Evolutionary conservation across 495 filamentous ascomycete species (phyloP).

Genomic region (Cercophora samala): DNA sequence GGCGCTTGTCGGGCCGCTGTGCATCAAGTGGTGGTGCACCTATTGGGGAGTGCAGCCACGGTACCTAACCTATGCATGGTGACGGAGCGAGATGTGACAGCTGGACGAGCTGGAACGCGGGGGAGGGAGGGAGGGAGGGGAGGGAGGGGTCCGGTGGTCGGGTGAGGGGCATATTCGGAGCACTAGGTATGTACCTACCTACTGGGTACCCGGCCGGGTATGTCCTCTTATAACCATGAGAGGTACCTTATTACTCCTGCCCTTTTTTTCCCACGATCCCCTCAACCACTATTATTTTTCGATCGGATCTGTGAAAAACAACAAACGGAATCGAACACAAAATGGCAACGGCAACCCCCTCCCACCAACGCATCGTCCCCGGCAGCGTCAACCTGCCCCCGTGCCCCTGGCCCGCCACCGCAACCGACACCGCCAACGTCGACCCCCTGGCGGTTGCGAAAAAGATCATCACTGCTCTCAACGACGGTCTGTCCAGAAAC

Average conservation of each 20-base stretch:
- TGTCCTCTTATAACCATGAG: too few species aligned
- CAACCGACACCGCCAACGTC: conserved; percentile 26
- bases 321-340: too few species aligned
- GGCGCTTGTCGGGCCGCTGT: not conserved
- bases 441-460: too few species aligned
- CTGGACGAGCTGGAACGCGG: not conserved
- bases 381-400: conserved; percentile 55
- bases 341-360: conserved; percentile 20
- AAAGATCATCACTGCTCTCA: too few species aligned
- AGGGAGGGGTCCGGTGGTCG: not conserved
- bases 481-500: conserved; percentile 24
- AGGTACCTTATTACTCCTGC: too few species aligned
- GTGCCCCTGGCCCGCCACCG: conserved; percentile 39
- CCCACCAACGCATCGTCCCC: conserved; percentile 55
- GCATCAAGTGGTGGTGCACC: not conserved
- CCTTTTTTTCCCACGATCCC: too few species aligned
- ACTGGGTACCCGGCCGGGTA: too few species aligned
- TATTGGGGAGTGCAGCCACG: not conserved
- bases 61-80: not conserved
- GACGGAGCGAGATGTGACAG: not conserved
- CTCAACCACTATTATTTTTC: too few species aligned
- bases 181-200: too few species aligned
- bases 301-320: too few species aligned
- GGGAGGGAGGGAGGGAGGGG: not conserved
- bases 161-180: too few species aligned